Percentiles rank a stretch among this genome's conserved stretches.
phyloP scores from a whole-genome alignment of 441 rosid genomes.

The Syzygium malaccense region DNA sequence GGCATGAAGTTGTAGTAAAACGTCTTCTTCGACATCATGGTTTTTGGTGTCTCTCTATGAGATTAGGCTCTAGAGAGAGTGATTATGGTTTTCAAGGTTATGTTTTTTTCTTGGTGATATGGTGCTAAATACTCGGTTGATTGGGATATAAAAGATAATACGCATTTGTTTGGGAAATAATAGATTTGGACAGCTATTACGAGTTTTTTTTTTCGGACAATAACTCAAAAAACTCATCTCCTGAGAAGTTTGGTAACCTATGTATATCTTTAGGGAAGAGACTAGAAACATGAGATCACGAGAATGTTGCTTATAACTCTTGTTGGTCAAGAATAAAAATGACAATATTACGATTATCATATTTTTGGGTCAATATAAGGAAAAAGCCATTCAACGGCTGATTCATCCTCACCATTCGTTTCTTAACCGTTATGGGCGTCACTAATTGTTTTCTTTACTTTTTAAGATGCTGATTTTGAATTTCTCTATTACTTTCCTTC shows the following conservation, averaged over 20 bases:
- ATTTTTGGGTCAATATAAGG: background rate
- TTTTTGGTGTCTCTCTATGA: background rate
- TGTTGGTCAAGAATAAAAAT: background rate
- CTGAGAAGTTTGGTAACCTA: no score
- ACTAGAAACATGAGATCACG: background rate
- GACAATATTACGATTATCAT: background rate
- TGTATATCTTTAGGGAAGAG: background rate
- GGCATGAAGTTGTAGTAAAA: conserved; percentile 19
- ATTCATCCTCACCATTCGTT: background rate
- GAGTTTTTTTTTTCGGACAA: no score
- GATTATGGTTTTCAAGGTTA: background rate
- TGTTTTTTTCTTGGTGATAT: background rate
- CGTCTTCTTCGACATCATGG: conserved; percentile 10
- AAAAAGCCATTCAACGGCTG: background rate
- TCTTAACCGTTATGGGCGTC: background rate
- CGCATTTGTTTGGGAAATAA: background rate
- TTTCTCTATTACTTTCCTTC: background rate
- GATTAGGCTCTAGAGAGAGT: background rate
- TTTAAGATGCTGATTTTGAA: background rate
- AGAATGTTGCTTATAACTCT: background rate
- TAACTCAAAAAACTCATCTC: no score
- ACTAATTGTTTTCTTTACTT: background rate
- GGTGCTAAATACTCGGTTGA: background rate
- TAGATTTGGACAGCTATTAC: no score
- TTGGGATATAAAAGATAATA: background rate